Conservation (phyloP, 257 asterid genomes). For the Scutellaria minor region DNA sequence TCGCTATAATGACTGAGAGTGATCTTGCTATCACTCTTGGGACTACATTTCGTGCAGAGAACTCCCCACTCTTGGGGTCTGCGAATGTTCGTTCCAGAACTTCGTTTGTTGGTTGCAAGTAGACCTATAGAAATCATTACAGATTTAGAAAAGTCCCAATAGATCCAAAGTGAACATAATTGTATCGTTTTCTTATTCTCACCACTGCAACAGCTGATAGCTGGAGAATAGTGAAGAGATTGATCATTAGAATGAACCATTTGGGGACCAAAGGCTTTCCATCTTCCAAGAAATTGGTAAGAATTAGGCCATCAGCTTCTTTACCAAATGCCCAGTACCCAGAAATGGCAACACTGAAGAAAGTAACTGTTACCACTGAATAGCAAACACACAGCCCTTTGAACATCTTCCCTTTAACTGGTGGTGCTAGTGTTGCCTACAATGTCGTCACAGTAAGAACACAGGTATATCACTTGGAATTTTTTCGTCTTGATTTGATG, state of each 20-base stretch:
- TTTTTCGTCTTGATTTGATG: not conserved
- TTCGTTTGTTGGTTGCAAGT: constrained; percentile 92
- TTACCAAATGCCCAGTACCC: constrained; percentile 97
- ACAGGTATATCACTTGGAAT: not conserved
- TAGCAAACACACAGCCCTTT: constrained; percentile 87
- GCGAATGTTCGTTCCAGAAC: constrained; percentile 70
- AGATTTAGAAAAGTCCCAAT: not conserved
- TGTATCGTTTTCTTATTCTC: constrained; percentile 7
- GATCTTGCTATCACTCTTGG: constrained; percentile 76
- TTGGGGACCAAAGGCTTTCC: constrained; percentile 67
- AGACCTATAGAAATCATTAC: constrained; percentile 50
- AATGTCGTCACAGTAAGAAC: not conserved
- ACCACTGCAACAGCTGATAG: constrained; percentile 93
- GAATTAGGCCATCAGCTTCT: constrained; percentile 56
- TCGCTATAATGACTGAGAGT: constrained; percentile 60
- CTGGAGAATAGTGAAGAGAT: constrained; percentile 77
- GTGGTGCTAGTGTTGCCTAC: constrained; percentile 88
- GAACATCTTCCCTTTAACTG: constrained; percentile 93
- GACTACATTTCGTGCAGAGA: constrained; percentile 64
- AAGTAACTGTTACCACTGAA: constrained; percentile 55
- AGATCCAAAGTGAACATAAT: too few relatives aligned
- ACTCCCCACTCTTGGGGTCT: constrained; percentile 63
- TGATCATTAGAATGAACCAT: constrained; percentile 71
- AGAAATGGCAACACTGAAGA: constrained; percentile 81
- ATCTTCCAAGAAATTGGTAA: constrained; percentile 64